Base-by-base conservation (phyloP, 495 filamentous ascomycete genomes). In the Neurospora tetraspora region DNA sequence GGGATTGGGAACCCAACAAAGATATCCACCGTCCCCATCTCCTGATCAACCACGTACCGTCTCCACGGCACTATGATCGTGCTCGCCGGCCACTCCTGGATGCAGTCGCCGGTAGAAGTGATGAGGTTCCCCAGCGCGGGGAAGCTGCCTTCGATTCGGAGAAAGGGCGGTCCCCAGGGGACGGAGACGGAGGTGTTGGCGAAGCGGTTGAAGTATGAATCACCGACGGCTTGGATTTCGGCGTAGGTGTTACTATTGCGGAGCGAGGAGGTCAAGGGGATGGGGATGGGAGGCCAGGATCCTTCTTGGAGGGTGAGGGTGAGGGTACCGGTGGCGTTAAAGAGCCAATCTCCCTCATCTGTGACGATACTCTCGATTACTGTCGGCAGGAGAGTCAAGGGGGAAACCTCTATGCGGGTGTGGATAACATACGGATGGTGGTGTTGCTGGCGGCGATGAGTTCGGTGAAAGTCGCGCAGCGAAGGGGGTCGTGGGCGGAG, bases 401-500 rank as follows among this genome's bases (percentile, higher is more conserved):
- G 65, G 18, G 34, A 53, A 79, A 76, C 37, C 37, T 81, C 42
- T 36, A 82, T 79, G 18, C 78, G 80, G 69, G 81, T 80, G 74
- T 76, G 78, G 77, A 83, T 83, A 80, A 84, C 77, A 70, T 83
- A 80, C 36, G 82, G 75, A 70, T 76, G 72, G 18, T 7, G 45
- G 76, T 20, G 72, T 76, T 31, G 42, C 80, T 77, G n/a, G 83
- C 82, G 31, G 83, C 77, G 65, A 85, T 81, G 74, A 87, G 73
- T 75, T 88, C 85, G 59, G 80, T 84, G 78, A 82, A 85, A 43
- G 84, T 80, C 5, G 84, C 83, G 80, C 85, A 88, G 42, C 77
- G 72, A 7, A 74, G 76, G 16, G 80, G 82, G 77, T 86, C 85
- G 69, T 72, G 68, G 16, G 69, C 70, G 45, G 70, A 74, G 39